A percentile compares a stretch with the other conserved stretches of the same genome.
Conservation (phyloP, 2,329 filamentous ascomycete genomes). For the Dactylonectria estremocensis region DNA sequence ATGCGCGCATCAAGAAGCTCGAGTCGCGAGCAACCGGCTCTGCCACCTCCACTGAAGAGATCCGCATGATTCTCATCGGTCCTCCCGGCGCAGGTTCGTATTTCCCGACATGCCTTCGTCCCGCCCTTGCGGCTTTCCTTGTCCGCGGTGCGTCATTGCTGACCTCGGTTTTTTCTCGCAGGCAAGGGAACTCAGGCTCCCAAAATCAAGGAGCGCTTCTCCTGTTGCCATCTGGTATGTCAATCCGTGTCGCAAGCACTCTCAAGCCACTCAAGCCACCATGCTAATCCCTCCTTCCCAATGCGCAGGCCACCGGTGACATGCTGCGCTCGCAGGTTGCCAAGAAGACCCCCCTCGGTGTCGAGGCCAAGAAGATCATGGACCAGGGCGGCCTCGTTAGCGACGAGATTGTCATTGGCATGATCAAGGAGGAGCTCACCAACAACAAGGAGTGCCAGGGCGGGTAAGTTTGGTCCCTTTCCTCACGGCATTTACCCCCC, state of each 20-base stretch:
- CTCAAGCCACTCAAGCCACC: neutral
- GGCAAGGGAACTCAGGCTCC: slow-evolving; percentile 99
- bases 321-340: slow-evolving; percentile 99
- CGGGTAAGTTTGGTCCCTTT: slow-evolving; percentile 74
- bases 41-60: slow-evolving; percentile 69
- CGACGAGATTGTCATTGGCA: slow-evolving; percentile 99
- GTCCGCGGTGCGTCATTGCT: slow-evolving; percentile 23
- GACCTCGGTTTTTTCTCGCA: slow-evolving; percentile 57
- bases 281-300: slow-evolving; percentile 36
- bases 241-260: slow-evolving; percentile 36
- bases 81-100: slow-evolving; percentile 93
- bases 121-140: slow-evolving; percentile 3
- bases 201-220: slow-evolving; percentile 98
- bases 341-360: slow-evolving; percentile 94
- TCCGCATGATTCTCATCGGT: slow-evolving; percentile 98
- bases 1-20: slow-evolving; percentile 87
- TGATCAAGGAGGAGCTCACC: slow-evolving; percentile 98
- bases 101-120: slow-evolving; percentile 14
- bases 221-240: slow-evolving; percentile 94
- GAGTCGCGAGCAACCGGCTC: slow-evolving; percentile 79
- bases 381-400: slow-evolving; percentile 97
- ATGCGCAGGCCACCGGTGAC: slow-evolving; percentile 89
- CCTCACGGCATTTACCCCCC: slow-evolving; percentile 10
- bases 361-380: slow-evolving; percentile 99
- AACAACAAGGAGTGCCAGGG: slow-evolving; percentile 96